A percentile compares a stretch with the other conserved stretches of the same genome.
Conservation (phyloP, 1,284 basidiomycete species). For the Lentinula novae-zelandiae region DNA sequence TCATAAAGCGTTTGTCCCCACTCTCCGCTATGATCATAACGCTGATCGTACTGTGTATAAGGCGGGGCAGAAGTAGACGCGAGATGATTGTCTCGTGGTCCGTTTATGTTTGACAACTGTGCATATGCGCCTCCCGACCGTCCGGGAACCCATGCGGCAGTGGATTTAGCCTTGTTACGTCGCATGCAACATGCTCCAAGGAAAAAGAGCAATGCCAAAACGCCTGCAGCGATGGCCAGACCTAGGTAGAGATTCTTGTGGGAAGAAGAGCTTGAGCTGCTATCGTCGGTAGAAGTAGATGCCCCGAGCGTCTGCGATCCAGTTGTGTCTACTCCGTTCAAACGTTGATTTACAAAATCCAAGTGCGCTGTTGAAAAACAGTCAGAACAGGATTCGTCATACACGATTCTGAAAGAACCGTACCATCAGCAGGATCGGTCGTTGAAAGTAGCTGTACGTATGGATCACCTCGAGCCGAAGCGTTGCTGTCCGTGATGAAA, state of each 20-base stretch:
- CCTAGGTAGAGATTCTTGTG: slow-evolving; percentile 12
- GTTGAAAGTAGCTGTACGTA: slow-evolving; percentile 60
- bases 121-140: slow-evolving; percentile 3
- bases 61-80: not conserved
- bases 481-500: slow-evolving; percentile 39
- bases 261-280: slow-evolving; percentile 5
- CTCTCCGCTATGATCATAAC: slow-evolving; percentile 11
- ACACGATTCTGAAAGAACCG: not conserved
- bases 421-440: slow-evolving; percentile 39
- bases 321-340: slow-evolving; percentile 47
- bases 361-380: slow-evolving; percentile 28
- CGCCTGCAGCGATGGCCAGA: slow-evolving; percentile 11
- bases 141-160: slow-evolving; percentile 13
- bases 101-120: slow-evolving; percentile 2
- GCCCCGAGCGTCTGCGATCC: slow-evolving; percentile 17
- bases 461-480: slow-evolving; percentile 32
- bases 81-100: slow-evolving; percentile 1
- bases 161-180: slow-evolving; percentile 10
- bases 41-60: slow-evolving; percentile 7
- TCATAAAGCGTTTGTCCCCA: slow-evolving; percentile 13
- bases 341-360: slow-evolving; percentile 50
- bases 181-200: slow-evolving; percentile 11
- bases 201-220: slow-evolving; percentile 12
- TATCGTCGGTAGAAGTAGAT: not conserved
- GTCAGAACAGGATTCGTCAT: slow-evolving; percentile 8